Conservation (phyloP, 2,329 filamentous ascomycete species). For the Botrytis galanthina region DNA sequence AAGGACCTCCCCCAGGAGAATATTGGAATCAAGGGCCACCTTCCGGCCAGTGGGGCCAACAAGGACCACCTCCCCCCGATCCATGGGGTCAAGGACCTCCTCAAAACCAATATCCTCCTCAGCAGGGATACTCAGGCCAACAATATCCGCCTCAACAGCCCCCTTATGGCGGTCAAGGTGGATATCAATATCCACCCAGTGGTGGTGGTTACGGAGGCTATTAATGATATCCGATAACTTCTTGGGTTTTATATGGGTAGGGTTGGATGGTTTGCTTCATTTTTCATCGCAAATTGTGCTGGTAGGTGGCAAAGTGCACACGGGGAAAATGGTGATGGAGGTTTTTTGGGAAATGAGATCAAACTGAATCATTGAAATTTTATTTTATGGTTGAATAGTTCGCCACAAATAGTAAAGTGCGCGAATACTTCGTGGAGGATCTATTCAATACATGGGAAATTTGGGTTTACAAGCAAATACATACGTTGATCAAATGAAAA, state of each 20-base stretch:
- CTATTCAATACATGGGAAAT: not conserved
- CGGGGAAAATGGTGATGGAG: not conserved
- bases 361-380: not conserved
- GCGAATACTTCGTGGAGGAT: not conserved
- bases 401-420: not conserved
- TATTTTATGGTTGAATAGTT: not conserved
- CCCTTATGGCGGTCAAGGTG: slow-evolving; percentile 23
- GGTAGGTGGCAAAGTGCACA: not conserved
- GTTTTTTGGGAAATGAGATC: not conserved
- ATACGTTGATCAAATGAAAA: not conserved
- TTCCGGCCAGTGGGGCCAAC: slow-evolving; percentile 6
- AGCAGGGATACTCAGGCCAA: slow-evolving; percentile 1
- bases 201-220: slow-evolving; percentile 14
- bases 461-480: not conserved
- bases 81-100: slow-evolving; percentile 14
- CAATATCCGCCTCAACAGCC: slow-evolving; percentile 28
- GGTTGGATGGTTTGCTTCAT: not conserved
- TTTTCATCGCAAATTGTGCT: not conserved
- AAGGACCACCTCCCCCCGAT: slow-evolving; percentile 8
- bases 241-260: not conserved
- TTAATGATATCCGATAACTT: not conserved
- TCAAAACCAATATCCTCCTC: slow-evolving; percentile 15
- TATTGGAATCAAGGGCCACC: slow-evolving; percentile 23
- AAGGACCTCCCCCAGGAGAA: not conserved
- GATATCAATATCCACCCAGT: slow-evolving; percentile 10